Evolutionary conservation across 1,139 yeast species (phyloP), one percentile per base, ranked within the genome.

Genomic region (Sugiyamaella pinicola): DNA sequence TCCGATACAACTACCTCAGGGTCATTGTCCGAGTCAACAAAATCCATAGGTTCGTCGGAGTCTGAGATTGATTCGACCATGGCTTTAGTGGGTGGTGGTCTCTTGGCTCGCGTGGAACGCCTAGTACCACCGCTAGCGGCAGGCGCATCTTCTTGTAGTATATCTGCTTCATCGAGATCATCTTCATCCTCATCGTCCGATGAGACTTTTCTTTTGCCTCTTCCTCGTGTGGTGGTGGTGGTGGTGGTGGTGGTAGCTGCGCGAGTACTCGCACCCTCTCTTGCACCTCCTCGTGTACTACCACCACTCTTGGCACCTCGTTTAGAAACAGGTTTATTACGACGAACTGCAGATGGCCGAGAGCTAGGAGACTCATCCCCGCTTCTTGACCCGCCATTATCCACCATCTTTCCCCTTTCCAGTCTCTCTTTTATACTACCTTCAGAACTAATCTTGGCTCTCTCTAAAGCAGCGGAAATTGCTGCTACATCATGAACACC

Each of bases 401-500:
- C 29, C 31, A 39, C 4, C 17, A 18, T 21, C 44, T 22, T 15
- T 4, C 8, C 3, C 10, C n/a, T 24, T 17, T 6, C 18, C 9
- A 24, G 28, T 24, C 28, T 18, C 41, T 35, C 47, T 12, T 33
- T 17, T n/a, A 40, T 21, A 38, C 38, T 21, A 22, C 39, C 19
- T 13, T 46, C 43, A 17, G 40, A 3, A n/a, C 33, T 34, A 22
- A 46, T 37, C 29, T 55, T 57, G 28, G 54, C 52, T n/a, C 28
- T 43, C 18, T 44, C 44, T 39, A 59, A 34, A 9, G 59, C 61
- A 38, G 46, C 44, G 9, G 44, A 13, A 10, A 58, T 48, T n/a
- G 54, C 57, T 7, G 24, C 28, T 26, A 51, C 60, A 21, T 71
- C 63, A 7, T 71, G 62, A 13, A 72, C 71, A 9, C 72, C 74